These are phyloP conservation scores for Metschnikowia vanudenii DNA, from an alignment of 805 yeast genomes.

Conservation along the genomic window DNA sequence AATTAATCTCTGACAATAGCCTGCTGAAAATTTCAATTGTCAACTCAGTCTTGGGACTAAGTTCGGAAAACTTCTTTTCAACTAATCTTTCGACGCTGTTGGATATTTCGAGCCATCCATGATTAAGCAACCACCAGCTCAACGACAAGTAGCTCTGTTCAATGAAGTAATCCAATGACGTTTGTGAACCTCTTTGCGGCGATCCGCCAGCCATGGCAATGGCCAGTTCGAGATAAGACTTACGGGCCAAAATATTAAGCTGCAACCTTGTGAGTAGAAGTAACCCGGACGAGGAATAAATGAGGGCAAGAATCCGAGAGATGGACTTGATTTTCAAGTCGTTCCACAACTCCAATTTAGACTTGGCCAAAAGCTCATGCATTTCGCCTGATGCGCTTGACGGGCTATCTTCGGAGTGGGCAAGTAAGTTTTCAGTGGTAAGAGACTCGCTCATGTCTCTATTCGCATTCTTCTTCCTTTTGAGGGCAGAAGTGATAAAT, in stretches of 20 bases:
- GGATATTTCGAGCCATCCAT: conserved; percentile 70
- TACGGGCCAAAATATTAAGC: conserved; percentile 82
- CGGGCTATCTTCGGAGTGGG: conserved; percentile 29
- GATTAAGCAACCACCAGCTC: conserved; percentile 91
- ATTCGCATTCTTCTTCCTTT: conserved; percentile 48
- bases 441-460: conserved; percentile 42
- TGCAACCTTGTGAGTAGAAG: conserved; percentile 82
- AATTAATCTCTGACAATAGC: conserved; percentile 27
- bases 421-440: conserved; percentile 41
- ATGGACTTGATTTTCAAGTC: conserved; percentile 73
- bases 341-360: conserved; percentile 68
- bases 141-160: conserved; percentile 83
- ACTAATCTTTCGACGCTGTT: conserved; percentile 56
- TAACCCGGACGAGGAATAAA: conserved; percentile 66
- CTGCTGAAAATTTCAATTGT: conserved; percentile 57
- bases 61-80: conserved; percentile 53
- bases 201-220: conserved; percentile 61
- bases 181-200: conserved; percentile 13
- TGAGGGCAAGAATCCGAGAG: conserved; percentile 66
- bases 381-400: conserved; percentile 18
- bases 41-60: conserved; percentile 74
- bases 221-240: conserved; percentile 79
- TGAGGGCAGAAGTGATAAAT: conserved; percentile 64
- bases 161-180: conserved; percentile 48
- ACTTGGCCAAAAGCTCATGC: conserved; percentile 26